Base-by-base conservation (phyloP, 352 stramenopile species). In the Pythium insidiosum region DNA sequence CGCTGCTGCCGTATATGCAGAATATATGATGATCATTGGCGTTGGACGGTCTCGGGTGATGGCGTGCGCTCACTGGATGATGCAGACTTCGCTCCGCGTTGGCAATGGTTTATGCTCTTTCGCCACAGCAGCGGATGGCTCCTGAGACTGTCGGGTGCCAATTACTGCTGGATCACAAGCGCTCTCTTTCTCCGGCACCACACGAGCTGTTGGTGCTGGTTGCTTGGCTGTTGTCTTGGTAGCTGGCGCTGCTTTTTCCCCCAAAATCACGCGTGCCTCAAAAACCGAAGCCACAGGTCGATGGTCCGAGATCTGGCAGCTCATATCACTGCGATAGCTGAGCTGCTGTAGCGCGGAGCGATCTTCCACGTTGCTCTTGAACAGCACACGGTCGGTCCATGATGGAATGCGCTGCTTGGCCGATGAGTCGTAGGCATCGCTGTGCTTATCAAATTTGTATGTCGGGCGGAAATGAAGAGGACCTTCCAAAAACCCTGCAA, bases 391-490 rank as follows among this genome's bases (percentile, higher is more conserved):
- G 66, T 98, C 95, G n/a, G 95, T 98, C 91, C 90, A 98, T 12
- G 92, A 95, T 26, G 92, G 95, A 38, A 98, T 92, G 18, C 95
- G 75, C 58, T 95, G 85, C 66, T 98, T 98, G 16, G 84, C 58
- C 3, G 88, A 97, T 33, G 88, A 95, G 58, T 98, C 95, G 61
- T 98, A 98, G 13, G 68, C 50, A 55, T 95, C 78, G 29, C 63
- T 84, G 39, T 61, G 71, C 50, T 96, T 97, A 69, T 98, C 93
- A 56, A 97, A 97, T 60, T 98, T 98, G 66, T 98, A 98, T 10
- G 94, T 98, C 9, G 95, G 95, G 12, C 73, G 68, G 50, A 98
- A 98, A 31, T 80, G 54, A 33, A 98, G 68, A 26, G 80, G 84
- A 0, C 88, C 94, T 66, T 98, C 95, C 10, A 57, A 53, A 43